phyloP scores from a whole-genome alignment of 1,284 basidiomycete species.

The Meira nashicola region DNA sequence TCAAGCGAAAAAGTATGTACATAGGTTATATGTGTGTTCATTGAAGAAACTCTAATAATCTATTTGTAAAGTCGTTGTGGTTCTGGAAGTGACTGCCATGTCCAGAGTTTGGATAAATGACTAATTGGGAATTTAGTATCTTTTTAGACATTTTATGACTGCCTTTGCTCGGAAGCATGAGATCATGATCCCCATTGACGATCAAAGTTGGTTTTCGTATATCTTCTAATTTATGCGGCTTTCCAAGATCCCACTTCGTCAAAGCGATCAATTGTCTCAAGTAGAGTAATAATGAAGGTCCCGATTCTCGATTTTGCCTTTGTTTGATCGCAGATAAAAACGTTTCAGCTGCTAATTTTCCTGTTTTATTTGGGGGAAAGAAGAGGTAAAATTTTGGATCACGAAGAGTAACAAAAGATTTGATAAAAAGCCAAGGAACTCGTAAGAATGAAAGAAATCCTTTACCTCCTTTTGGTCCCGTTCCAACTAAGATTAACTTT shows the following conservation, averaged over 20 bases:
- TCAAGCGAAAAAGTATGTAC: background rate
- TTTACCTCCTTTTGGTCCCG: background rate
- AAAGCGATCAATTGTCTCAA: background rate
- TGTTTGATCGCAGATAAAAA: background rate
- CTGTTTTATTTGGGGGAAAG: background rate
- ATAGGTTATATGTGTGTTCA: background rate
- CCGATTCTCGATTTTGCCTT: background rate
- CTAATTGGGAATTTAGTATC: background rate
- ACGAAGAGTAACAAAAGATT: background rate
- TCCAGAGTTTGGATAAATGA: constrained; percentile 2
- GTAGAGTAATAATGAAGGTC: background rate
- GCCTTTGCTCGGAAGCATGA: background rate
- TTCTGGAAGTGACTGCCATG: background rate
- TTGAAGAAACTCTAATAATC: background rate
- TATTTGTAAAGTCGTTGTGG: background rate
- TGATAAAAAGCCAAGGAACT: background rate
- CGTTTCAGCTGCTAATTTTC: background rate
- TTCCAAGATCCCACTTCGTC: background rate
- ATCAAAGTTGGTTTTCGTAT: background rate
- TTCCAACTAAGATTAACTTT: background rate
- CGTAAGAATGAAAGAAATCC: background rate
- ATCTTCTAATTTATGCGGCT: background rate
- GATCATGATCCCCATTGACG: background rate
- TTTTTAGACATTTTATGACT: background rate
- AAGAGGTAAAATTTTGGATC: background rate